Evolutionary conservation across 805 yeast genomes (phyloP).

Genomic region (Wickerhamiella hasegawae): DNA sequence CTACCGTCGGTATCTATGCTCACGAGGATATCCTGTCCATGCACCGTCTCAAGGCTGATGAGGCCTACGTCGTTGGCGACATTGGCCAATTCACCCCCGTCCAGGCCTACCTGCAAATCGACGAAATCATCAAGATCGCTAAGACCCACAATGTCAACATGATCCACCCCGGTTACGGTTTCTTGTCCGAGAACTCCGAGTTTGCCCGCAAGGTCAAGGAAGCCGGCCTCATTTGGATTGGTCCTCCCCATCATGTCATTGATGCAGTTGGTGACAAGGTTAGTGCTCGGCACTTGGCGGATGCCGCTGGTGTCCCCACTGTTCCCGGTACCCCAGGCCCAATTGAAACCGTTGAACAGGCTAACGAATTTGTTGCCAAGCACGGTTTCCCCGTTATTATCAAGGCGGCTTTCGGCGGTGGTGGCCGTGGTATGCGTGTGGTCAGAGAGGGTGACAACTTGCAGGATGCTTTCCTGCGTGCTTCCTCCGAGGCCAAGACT

Average conservation of each 20-base stretch:
- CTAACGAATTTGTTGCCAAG: slow-evolving; percentile 58
- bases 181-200: slow-evolving; percentile 79
- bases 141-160: slow-evolving; percentile 60
- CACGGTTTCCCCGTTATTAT: slow-evolving; percentile 94
- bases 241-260: slow-evolving; percentile 76
- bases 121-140: slow-evolving; percentile 83
- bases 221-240: slow-evolving; percentile 89
- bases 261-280: slow-evolving; percentile 97
- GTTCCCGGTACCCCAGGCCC: slow-evolving; percentile 99
- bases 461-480: slow-evolving; percentile 82
- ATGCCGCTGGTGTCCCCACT: slow-evolving; percentile 66
- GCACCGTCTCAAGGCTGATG: slow-evolving; percentile 92
- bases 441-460: slow-evolving; percentile 92
- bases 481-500: slow-evolving; percentile 82
- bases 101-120: slow-evolving; percentile 88
- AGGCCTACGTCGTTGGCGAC: slow-evolving; percentile 80
- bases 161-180: slow-evolving; percentile 91
- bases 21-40: slow-evolving; percentile 89
- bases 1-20: slow-evolving; percentile 91
- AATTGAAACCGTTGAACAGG: slow-evolving; percentile 64
- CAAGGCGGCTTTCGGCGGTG: slow-evolving; percentile 99
- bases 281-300: slow-evolving; percentile 79
- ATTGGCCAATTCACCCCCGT: slow-evolving; percentile 88
- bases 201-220: slow-evolving; percentile 84
- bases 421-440: slow-evolving; percentile 99